These are phyloP conservation scores for Vaccinium myrtillus DNA, from an alignment of 148 eudicot genomes.

Conservation along the genomic window DNA sequence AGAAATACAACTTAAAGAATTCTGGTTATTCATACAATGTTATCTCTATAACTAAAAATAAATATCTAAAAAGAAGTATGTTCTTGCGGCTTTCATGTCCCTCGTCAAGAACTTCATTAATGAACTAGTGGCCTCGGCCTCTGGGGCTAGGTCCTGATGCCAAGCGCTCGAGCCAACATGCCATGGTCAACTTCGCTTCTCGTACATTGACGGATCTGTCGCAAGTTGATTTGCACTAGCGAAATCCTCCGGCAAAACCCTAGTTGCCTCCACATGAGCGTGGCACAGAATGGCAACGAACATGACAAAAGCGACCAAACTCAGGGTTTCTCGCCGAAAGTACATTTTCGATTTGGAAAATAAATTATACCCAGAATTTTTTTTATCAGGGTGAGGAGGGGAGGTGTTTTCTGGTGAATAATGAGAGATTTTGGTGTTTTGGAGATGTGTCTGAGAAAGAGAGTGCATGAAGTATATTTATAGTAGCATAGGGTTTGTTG, in stretches of 20 bases:
- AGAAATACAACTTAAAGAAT: neutral
- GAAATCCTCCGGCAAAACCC: slow-evolving; percentile 16
- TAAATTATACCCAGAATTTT: neutral
- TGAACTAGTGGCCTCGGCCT: slow-evolving; percentile 21
- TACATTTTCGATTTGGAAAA: neutral
- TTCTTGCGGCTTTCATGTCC: neutral
- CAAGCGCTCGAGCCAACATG: slow-evolving; percentile 21
- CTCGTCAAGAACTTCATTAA: neutral
- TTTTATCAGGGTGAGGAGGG: neutral
- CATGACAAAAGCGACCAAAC: slow-evolving; percentile 8
- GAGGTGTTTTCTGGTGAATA: neutral
- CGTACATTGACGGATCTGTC: neutral
- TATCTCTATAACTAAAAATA: neutral
- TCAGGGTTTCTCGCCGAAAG: neutral
- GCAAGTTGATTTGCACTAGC: neutral
- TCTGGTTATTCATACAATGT: neutral
- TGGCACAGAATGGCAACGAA: neutral
- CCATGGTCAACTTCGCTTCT: slow-evolving; percentile 17
- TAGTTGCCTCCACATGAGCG: slow-evolving; percentile 6
- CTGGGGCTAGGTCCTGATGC: slow-evolving; percentile 26
- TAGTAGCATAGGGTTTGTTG: neutral
- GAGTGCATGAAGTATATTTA: neutral
- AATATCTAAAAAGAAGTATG: neutral
- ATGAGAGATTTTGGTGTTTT: neutral
- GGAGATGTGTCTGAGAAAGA: neutral